Evolutionary conservation across 1,284 basidiomycete genomes (phyloP).

Genomic region (Boletus semigastroideus): DNA sequence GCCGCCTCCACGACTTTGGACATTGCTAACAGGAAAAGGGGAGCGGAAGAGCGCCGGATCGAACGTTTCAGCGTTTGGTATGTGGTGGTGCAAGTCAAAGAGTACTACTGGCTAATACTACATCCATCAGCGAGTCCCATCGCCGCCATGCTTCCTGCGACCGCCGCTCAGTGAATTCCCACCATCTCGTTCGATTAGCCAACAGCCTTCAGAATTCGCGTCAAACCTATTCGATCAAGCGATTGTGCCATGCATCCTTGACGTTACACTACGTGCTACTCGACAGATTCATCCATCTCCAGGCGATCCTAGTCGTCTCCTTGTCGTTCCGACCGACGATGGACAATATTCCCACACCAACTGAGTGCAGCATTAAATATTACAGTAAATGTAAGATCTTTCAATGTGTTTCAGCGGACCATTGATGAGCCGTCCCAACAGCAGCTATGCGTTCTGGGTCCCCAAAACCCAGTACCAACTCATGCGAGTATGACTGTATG

Average conservation of each 20-base stretch:
- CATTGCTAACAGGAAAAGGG: slow-evolving; percentile 5
- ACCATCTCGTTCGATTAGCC: neutral
- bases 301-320: too few species aligned
- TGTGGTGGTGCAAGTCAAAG: neutral
- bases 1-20: slow-evolving; percentile 1
- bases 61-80: neutral
- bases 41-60: neutral
- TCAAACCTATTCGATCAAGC: neutral
- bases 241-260: neutral
- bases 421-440: neutral
- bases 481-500: neutral
- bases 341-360: too few species aligned
- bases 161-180: neutral
- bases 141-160: neutral
- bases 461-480: neutral
- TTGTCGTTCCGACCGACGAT: too few species aligned
- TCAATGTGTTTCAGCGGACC: neutral
- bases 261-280: neutral
- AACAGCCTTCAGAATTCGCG: neutral
- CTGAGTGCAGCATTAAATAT: too few species aligned
- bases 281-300: neutral
- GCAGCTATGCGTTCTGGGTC: neutral
- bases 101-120: neutral
- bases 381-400: too few species aligned
- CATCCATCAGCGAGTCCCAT: neutral